Evolutionary conservation across 352 stramenopile species (phyloP), one percentile per base, ranked within the genome.

Genomic region (Elongisporangium prolatum): DNA sequence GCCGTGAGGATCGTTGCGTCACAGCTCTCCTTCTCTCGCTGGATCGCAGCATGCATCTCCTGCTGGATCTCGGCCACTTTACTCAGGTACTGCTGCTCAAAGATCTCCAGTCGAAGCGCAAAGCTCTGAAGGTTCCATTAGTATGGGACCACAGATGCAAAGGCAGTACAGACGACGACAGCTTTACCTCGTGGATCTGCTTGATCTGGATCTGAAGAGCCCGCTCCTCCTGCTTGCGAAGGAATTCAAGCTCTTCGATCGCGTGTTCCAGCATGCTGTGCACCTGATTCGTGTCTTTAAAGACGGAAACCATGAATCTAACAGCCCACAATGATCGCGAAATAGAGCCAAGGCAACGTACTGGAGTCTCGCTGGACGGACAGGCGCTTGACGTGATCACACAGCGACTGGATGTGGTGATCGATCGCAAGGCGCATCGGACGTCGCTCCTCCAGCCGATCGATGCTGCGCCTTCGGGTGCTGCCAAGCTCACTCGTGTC

Each of bases 81-180:
- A 34, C 67, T 76, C 5, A 75, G 58, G 38, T 87, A 83, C 56
- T 87, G 75, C 38, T 87, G 76, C 57, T 87, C 74, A 50, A 90
- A 82, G 13, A 86, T 58, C 47, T 87, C 69, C 14, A 90, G 62
- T 2, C 72, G 80, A 21, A 86, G 65, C 0, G 72, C 40, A 50
- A 78, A 88, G 59, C 70, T 80, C 75, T 89, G 34, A 3, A 28
- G 48, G 2, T 21, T 16, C n/a, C n/a, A n/a, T n/a, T n/a, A n/a
- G n/a, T n/a, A n/a, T n/a, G n/a, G n/a, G n/a, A n/a, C n/a, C n/a
- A n/a, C n/a, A n/a, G n/a, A n/a, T n/a, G n/a, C n/a, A n/a, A n/a
- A n/a, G n/a, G n/a, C n/a, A n/a, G n/a, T n/a, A n/a, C n/a, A n/a
- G n/a, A n/a, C n/a, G n/a, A n/a, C n/a, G n/a, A n/a, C n/a, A n/a